phyloP scores from a whole-genome alignment of 73 alveolate genomes.

The Breviolum minutum region DNA sequence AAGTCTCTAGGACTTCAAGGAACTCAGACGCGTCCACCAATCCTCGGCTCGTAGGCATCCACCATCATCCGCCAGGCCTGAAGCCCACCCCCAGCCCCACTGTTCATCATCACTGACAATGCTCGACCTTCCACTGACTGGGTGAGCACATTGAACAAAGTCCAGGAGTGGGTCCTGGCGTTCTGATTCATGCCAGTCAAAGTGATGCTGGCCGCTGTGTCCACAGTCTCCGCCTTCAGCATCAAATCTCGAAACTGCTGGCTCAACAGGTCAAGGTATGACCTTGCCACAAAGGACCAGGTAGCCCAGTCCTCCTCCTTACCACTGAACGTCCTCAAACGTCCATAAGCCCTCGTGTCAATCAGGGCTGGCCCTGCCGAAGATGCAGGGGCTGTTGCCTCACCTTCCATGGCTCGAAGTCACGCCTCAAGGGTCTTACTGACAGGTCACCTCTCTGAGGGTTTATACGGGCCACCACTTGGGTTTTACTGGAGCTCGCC shows the following conservation, averaged over 20 bases:
- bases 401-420: too few species aligned
- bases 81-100: neutral
- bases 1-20: neutral
- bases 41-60: constrained; percentile 5
- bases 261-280: neutral
- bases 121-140: constrained; percentile 35
- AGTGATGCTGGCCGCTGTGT: neutral
- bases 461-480: too few species aligned
- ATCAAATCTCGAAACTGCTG: neutral
- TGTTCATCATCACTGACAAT: neutral
- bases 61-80: neutral
- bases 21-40: neutral
- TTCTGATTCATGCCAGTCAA: neutral
- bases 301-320: constrained; percentile 26
- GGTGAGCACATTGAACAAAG: constrained; percentile 2
- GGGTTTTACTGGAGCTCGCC: too few species aligned
- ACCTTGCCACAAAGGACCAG: constrained; percentile 1
- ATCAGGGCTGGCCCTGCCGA: too few species aligned
- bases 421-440: too few species aligned
- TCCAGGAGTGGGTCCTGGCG: neutral
- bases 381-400: too few species aligned
- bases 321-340: too few species aligned
- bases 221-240: neutral
- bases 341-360: too few species aligned
- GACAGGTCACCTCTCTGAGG: too few species aligned